Evolutionary conservation across 2,329 filamentous ascomycete species (phyloP).

Genomic region (Colletotrichum sp.): DNA sequence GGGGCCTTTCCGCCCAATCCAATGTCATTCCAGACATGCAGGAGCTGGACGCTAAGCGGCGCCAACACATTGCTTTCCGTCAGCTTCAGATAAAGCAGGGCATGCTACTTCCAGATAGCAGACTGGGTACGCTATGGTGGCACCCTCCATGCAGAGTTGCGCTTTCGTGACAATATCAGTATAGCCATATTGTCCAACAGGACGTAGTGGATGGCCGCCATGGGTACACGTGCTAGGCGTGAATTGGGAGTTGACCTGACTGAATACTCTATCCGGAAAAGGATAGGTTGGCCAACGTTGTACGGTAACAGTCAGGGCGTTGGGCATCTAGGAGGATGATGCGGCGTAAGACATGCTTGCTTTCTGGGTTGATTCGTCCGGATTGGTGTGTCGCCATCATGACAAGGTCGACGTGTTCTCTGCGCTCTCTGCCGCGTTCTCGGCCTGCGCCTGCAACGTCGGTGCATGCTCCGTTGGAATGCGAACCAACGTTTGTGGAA

Average conservation of each 20-base stretch:
- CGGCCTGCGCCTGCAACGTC: conserved; percentile 64
- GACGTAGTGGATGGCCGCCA: background rate
- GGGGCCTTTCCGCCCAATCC: conserved; percentile 9
- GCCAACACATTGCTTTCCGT: background rate
- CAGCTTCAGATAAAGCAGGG: background rate
- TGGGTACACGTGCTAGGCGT: background rate
- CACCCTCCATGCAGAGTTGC: background rate
- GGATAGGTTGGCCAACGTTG: background rate
- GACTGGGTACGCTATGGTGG: background rate
- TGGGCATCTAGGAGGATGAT: background rate
- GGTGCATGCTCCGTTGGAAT: conserved; percentile 83
- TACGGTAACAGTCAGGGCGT: background rate
- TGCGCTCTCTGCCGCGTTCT: conserved; percentile 53
- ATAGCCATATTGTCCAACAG: background rate
- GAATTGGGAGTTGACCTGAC: background rate
- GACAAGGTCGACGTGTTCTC: conserved; percentile 25
- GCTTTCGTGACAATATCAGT: background rate
- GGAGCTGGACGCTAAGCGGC: background rate
- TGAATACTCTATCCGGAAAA: background rate
- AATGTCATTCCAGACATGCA: background rate
- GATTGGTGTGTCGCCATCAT: background rate
- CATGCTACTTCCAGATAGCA: background rate
- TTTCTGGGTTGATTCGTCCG: background rate
- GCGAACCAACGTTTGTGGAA: conserved; percentile 83
- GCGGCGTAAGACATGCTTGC: background rate